Evolutionary conservation across 306 rosid genomes (phyloP).

Genomic region (Hylodesmum podocarpum): DNA sequence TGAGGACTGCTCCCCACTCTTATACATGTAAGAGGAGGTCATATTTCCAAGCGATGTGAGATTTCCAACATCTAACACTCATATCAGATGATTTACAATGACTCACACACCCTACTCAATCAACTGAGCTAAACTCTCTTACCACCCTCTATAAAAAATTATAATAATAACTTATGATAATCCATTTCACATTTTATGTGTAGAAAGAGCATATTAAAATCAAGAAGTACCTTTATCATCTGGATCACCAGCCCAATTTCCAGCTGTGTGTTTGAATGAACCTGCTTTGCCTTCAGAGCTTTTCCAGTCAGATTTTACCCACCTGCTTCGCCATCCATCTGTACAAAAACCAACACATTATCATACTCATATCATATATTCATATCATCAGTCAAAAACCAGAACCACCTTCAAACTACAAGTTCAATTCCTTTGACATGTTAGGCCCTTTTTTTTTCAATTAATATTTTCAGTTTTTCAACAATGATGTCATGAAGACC

Average conservation of each 20-base stretch:
- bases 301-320: slow-evolving; percentile 95
- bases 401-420: background rate
- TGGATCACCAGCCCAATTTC: slow-evolving; percentile 89
- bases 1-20: too few relatives aligned
- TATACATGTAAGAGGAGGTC: too few relatives aligned
- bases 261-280: slow-evolving; percentile 80
- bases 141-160: too few relatives aligned
- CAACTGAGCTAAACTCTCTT: too few relatives aligned
- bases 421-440: slow-evolving; percentile 4
- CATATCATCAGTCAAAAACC: background rate
- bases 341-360: slow-evolving; percentile 15
- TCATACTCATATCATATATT: background rate
- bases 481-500: background rate
- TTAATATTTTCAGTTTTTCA: background rate
- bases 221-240: slow-evolving; percentile 78
- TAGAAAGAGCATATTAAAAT: background rate
- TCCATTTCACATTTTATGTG: background rate
- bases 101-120: too few relatives aligned
- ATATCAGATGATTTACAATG: too few relatives aligned
- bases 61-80: too few relatives aligned
- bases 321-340: slow-evolving; percentile 86
- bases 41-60: too few relatives aligned
- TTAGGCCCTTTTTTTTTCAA: background rate
- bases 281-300: slow-evolving; percentile 88
- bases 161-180: background rate